Evolutionary conservation across 139 green algal genomes (phyloP).

Genomic region (Diplosphaera chodatii): DNA sequence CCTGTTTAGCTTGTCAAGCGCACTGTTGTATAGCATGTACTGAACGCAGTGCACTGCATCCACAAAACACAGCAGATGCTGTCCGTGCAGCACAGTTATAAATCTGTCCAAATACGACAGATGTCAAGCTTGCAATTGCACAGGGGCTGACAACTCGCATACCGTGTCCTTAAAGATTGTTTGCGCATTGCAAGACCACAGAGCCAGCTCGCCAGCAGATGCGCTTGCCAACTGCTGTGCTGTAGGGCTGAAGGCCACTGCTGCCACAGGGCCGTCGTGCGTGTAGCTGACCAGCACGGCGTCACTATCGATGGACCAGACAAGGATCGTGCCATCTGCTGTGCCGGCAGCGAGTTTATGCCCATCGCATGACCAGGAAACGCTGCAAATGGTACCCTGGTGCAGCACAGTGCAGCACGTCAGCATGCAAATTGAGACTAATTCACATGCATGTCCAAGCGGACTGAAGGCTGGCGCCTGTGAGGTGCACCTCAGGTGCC

Average conservation of each 20-base stretch:
- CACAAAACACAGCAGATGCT: too few relatives aligned
- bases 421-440: background rate
- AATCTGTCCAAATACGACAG: too few relatives aligned
- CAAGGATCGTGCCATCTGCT: constrained; percentile 82
- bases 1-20: too few relatives aligned
- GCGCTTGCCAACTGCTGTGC: constrained; percentile 75
- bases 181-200: constrained; percentile 69
- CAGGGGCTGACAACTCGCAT: too few relatives aligned
- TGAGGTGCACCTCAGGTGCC: constrained; percentile 56
- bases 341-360: constrained; percentile 78
- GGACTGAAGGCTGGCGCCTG: too few relatives aligned
- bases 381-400: background rate
- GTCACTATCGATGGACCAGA: constrained; percentile 82
- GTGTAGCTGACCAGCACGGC: constrained; percentile 84
- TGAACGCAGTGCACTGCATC: too few relatives aligned
- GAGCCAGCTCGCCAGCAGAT: constrained; percentile 65
- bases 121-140: too few relatives aligned
- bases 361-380: constrained; percentile 69
- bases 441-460: too few relatives aligned
- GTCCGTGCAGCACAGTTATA: too few relatives aligned
- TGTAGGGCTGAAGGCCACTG: constrained; percentile 73
- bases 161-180: too few relatives aligned
- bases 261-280: constrained; percentile 73
- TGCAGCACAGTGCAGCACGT: background rate
- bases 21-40: too few relatives aligned